Evolutionary conservation across 176 grass and related monocot species (phyloP), one percentile per base, ranked within the genome.

Genomic region (Bothriochloa decipiens): DNA sequence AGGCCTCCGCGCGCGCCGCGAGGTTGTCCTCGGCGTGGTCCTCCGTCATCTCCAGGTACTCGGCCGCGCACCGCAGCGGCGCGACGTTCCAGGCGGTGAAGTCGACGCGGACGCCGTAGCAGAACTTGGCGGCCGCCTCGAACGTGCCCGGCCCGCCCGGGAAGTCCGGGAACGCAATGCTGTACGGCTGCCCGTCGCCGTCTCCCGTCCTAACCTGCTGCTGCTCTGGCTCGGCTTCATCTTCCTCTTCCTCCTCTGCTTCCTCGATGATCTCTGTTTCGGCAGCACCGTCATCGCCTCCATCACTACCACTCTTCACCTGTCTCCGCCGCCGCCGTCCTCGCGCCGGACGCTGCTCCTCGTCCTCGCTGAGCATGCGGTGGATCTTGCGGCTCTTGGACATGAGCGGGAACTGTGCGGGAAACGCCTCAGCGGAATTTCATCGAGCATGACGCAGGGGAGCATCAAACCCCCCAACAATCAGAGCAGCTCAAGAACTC

Each of bases 31-130:
- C 93, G 18, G 66, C 35, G 74, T 95, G 84, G 29, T 92, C 96
- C 75, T 98, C 96, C 0, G 89, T 87, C 96, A 98, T 95, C 85
- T 95, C 89, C 17, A 98, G 87, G 86, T 98, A 95, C 74, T 92
- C 91, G 0, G 93, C 93, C 1, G 91, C 96, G 83, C 96, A 98
- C 28, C 87, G 96, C 18, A 98, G 70, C 0, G 89, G 93, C 22
- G 77, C 89, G 4, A 95, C 91, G 77, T 92, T 98, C 89, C 93
- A 98, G 27, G 93, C 67, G 11, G 81, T 94, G 84, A 98, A 81
- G 14, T 95, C 93, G 70, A 98, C 65, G 57, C 94, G 94, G 71
- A 95, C 93, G 86, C 93, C 93, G 57, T 98, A 98, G 70, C 96
- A 98, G 84, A 92, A 98, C 65, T 94, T 98, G 70, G 89, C 89